Conservation (phyloP, 805 yeast species). For the Starmerella asiatica region DNA sequence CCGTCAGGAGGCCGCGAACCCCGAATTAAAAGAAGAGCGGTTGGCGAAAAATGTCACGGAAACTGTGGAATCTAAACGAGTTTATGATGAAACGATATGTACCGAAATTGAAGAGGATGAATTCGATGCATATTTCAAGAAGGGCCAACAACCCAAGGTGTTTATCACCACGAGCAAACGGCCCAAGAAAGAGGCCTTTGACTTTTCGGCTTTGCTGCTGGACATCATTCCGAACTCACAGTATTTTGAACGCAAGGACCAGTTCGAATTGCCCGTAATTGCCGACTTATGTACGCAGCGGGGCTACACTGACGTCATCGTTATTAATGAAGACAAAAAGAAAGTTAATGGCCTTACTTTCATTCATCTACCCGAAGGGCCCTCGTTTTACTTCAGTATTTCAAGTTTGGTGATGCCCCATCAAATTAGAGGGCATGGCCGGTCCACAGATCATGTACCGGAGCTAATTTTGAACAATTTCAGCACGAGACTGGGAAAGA, state of each 20-base stretch:
- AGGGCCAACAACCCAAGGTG: constrained; percentile 63
- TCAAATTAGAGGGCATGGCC: constrained; percentile 74
- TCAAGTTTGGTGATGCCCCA: constrained; percentile 64
- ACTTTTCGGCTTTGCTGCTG: constrained; percentile 72
- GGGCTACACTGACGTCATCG: constrained; percentile 74
- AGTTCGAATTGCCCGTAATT: constrained; percentile 75
- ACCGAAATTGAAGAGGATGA: constrained; percentile 35
- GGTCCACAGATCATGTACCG: constrained; percentile 80
- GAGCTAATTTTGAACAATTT: constrained; percentile 87
- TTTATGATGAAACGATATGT: constrained; percentile 68
- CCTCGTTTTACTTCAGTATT: constrained; percentile 81
- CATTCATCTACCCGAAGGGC: constrained; percentile 89
- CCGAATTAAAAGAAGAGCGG: constrained; percentile 69
- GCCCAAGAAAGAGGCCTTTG: constrained; percentile 78
- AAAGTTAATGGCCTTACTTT: constrained; percentile 83
- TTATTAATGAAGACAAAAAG: constrained; percentile 89
- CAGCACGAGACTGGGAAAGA: constrained; percentile 80
- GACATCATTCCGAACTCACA: constrained; percentile 77
- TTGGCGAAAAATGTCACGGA: constrained; percentile 62
- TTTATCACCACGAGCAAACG: constrained; percentile 76
- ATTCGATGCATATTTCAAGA: constrained; percentile 43
- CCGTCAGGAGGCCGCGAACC: constrained; percentile 73
- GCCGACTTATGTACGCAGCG: constrained; percentile 69
- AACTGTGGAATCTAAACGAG: constrained; percentile 74
- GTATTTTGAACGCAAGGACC: constrained; percentile 75